A percentile compares a stretch with the other conserved stretches of the same genome.
Conservation (phyloP, 768 basidiomycete species). For the Cubamyces sp. region DNA sequence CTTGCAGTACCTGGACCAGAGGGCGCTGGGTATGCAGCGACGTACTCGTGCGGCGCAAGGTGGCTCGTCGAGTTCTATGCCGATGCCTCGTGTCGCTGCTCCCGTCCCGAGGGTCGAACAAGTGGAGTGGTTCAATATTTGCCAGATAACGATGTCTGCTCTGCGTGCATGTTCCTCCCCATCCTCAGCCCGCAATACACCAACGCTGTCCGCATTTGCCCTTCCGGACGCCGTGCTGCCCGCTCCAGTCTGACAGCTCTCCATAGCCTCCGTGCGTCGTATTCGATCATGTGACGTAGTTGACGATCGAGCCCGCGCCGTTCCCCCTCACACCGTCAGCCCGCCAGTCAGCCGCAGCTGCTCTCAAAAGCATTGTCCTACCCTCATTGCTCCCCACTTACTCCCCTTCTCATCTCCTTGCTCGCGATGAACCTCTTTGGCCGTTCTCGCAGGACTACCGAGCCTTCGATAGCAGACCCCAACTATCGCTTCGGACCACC, state of each 20-base stretch:
- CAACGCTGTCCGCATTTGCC: neutral
- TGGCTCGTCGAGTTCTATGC: neutral
- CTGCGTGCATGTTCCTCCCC: neutral
- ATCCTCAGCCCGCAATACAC: slow-evolving; percentile 1
- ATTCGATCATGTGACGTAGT: slow-evolving; percentile 24
- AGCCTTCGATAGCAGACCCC: slow-evolving; percentile 3
- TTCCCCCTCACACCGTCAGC: neutral
- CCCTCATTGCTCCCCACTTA: neutral
- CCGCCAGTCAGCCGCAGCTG: slow-evolving; percentile 12
- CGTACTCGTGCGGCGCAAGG: neutral
- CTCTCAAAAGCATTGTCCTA: slow-evolving; percentile 1
- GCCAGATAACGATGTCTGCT: neutral
- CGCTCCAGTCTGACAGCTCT: slow-evolving; percentile 13
- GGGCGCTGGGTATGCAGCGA: neutral
- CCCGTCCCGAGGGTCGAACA: neutral
- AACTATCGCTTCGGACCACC: slow-evolving; percentile 15
- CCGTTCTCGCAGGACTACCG: neutral
- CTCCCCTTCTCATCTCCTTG: neutral
- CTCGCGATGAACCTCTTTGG: neutral
- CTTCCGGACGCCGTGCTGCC: neutral
- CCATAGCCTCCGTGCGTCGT: neutral
- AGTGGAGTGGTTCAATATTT: slow-evolving; percentile 12
- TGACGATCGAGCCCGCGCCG: slow-evolving; percentile 3
- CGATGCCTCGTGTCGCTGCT: neutral
- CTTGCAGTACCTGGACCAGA: neutral